Evolutionary conservation across 148 eudicot species (phyloP).

Genomic region (Rhododendron ferrugineum): DNA sequence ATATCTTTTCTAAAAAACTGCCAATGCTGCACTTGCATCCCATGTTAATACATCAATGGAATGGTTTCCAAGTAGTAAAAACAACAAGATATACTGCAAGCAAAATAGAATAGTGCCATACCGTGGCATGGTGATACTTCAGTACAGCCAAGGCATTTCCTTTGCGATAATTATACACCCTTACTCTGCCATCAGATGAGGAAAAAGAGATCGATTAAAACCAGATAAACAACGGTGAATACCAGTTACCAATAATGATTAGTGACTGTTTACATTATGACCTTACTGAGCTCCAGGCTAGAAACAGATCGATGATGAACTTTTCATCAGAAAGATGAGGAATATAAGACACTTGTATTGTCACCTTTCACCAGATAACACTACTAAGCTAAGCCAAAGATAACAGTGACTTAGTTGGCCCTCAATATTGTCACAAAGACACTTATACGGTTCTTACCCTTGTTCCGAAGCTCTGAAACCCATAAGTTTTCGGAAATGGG

Average conservation of each 20-base stretch:
- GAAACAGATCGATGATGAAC: neutral
- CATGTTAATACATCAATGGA: neutral
- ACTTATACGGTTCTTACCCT: neutral
- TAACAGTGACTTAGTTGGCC: neutral
- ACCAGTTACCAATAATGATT: neutral
- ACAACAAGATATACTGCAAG: neutral
- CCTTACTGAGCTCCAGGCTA: neutral
- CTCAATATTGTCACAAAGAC: neutral
- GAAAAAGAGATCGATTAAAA: neutral
- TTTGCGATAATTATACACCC: slow-evolving; percentile 77
- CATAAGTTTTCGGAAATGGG: neutral
- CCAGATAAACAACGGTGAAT: neutral
- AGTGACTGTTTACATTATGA: neutral
- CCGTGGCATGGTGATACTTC: slow-evolving; percentile 35
- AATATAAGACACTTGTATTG: too few species aligned
- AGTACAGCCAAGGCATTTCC: slow-evolving; percentile 81
- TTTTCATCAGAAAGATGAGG: neutral
- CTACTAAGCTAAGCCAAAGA: neutral
- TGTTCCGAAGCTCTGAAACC: neutral
- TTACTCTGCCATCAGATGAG: slow-evolving; percentile 40
- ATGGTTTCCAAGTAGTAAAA: neutral
- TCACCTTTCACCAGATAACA: too few species aligned
- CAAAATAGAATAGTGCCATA: neutral
- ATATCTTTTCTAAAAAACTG: neutral
- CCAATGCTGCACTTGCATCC: neutral